Evolutionary conservation across 495 filamentous ascomycete species (phyloP), one percentile per base, ranked within the genome.

Genomic region (Xylaria sp.): DNA sequence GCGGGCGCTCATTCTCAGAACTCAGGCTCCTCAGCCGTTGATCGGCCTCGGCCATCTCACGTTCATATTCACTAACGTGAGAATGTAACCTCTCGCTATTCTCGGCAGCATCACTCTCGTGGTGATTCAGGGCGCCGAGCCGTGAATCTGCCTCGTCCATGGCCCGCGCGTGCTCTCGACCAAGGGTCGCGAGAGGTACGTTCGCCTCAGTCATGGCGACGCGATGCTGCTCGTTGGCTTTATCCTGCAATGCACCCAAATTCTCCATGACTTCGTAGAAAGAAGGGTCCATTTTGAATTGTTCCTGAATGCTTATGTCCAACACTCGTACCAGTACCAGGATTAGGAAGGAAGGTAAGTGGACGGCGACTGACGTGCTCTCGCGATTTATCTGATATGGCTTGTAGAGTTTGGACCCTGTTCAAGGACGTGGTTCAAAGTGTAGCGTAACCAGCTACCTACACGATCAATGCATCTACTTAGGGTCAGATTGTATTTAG

Each of bases 181-280:
- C 70, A 17, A 72, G 70, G 11, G 70, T 72, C 2, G 70, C 62
- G 0, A 72, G 63, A 40, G 59, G 70, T 43, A 61, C 55, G 61
- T 72, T 65, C 6, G 70, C 70, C 31, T 67, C 70, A 1, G 63
- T 68, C 63, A 72, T 72, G 11, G 62, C 70, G 53, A 26, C n/a
- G 64, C 70, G 64, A 55, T 72, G 70, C 41, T 67, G 40, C 12
- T 71, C 69, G 53, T 71, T 61, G 59, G 62, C 62, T 21, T 61
- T 15, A 7, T 66, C 69, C 21, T 61, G 69, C 69, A 59, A 48
- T 35, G 52, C 29, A n/a, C 61, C 17, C 53, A 67, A 15, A 35
- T 64, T 53, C 41, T 67, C 62, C 43, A 71, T 71, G 69, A 57
- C 43, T 53, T 67, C 61, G 21, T 71, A 24, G 41, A 70, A 70